These are phyloP conservation scores for Fusarium solani-melongenae DNA, from an alignment of 2,329 filamentous ascomycete species.

Conservation along the genomic window DNA sequence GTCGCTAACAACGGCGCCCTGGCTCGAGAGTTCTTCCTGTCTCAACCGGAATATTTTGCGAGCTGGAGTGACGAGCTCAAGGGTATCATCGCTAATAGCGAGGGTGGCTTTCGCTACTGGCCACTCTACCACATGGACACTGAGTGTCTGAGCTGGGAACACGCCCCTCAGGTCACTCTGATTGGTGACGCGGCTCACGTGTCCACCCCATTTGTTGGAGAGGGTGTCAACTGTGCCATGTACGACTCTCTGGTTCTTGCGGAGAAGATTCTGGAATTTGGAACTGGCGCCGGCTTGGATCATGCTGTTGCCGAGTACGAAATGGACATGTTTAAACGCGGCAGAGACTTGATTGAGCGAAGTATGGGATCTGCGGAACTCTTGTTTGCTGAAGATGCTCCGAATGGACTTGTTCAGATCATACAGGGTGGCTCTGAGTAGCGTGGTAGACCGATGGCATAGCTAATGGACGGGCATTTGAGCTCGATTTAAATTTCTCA, in stretches of 20 bases:
- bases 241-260: neutral
- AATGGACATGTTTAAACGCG: neutral
- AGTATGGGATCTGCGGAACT: neutral
- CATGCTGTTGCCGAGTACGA: neutral
- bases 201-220: neutral
- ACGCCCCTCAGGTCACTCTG: neutral
- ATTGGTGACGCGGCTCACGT: neutral
- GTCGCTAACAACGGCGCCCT: neutral
- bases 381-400: neutral
- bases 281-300: neutral
- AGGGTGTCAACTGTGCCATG: neutral
- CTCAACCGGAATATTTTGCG: neutral
- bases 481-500: neutral
- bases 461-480: fast-evolving
- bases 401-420: neutral
- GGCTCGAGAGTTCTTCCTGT: neutral
- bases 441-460: neutral
- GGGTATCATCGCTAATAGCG: neutral
- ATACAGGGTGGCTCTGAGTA: neutral
- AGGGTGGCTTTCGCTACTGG: neutral
- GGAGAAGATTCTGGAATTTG: neutral
- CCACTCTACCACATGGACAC: neutral
- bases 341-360: neutral
- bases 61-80: neutral
- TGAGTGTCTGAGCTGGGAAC: neutral